Base-by-base conservation (phyloP, 2,329 filamentous ascomycete genomes). In the Catunica adiposa region DNA sequence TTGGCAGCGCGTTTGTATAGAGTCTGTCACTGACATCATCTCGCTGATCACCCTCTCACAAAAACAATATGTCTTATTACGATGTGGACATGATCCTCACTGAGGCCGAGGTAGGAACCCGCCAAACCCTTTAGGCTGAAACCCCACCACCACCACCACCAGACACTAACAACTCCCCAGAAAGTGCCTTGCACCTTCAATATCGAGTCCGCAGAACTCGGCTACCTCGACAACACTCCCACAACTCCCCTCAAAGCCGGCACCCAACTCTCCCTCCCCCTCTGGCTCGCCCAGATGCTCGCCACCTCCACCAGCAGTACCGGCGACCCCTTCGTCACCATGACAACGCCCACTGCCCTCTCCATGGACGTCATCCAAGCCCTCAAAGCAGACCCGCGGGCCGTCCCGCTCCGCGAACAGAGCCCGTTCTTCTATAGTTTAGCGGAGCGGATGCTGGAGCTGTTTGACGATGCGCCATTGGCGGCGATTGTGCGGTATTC, bases 181-280 rank as follows among this genome's bases (percentile, higher is more conserved):
- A 97, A 96, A 85, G 80, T 96, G 31, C 90, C 92, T 42, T 95
- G 89, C 72, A 94, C 86, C 53, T 96, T 97, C 70, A 86, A 95
- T 65, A 79, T 96, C 64, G 85, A 90, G 58, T 83, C 95, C 31
- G 84, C 89, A 20, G 82, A 86, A 56, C 79, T 97, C 48, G 89
- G 89, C 62, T 88, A 94, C 67, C 77, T 98, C 58, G 89, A 94
- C 69, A 89, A 89, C 64, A 90, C 87, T 64, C 77, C 85, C 23
- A 66, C 69, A 1, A 70, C 75, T 31, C 70, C 85, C 66, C 82
- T 97, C 63, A 92, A 90, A 67, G 70, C 82, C 55, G 86, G 86
- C 59, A 90, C 88, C 0, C 81, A 83, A 46, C 75, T 97, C 50
- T 79, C 84, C 59, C 80, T 97, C 1, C 92, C 92, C 1, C 76